Base-by-base conservation (phyloP, 495 filamentous ascomycete genomes). In the Penicillium cosmopolitanum region DNA sequence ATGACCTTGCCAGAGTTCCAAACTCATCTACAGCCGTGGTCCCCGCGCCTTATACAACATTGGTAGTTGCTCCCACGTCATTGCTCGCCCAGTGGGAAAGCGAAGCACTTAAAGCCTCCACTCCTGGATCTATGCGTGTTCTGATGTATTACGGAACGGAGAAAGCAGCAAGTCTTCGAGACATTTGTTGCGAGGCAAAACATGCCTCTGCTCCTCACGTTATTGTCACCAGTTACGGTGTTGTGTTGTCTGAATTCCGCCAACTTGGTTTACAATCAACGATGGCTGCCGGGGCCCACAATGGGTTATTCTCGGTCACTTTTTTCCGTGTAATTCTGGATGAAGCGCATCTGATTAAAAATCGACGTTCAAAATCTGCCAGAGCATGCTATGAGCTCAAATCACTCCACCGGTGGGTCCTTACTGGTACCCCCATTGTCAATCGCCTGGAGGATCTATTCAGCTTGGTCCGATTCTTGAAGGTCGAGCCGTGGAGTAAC, bases 371-470 rank as follows among this genome's bases (percentile, higher is more conserved):
- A 2, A 98, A 98, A 74, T 94, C 94, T 3, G 91, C 95, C 2
- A 90, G 88, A 70, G 93, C 95, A 13, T 98, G 96, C 72, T 97
- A 94, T 62, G 92, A 95, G 61, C 80, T 98, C 16, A 83, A 82
- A 18, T 91, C 92, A 5, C 82, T 83, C 38, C 95, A 97, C 73
- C 85, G 95, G 56, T 98, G 95, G 95, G 90, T 87, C 23, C 80
- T 98, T 23, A 98, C 96, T 0, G 95, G 95, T 12, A 98, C 95
- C 3, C 95, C 95, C 0, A 98, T 98, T 50, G 94, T 98, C 63
- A 98, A 98, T 68, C 89, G 90, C 12, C 79, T 98, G 4, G 96
- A 98, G 70, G 95, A 98, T 75, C 80, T 98, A n/a, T 98, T 98
- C 78, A 94, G 90, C 66, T 75, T 98, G 33, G 92, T 98, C 23